These are phyloP conservation scores for Delitschia confertaspora DNA, from an alignment of 495 filamentous ascomycete genomes.

Conservation along the genomic window DNA sequence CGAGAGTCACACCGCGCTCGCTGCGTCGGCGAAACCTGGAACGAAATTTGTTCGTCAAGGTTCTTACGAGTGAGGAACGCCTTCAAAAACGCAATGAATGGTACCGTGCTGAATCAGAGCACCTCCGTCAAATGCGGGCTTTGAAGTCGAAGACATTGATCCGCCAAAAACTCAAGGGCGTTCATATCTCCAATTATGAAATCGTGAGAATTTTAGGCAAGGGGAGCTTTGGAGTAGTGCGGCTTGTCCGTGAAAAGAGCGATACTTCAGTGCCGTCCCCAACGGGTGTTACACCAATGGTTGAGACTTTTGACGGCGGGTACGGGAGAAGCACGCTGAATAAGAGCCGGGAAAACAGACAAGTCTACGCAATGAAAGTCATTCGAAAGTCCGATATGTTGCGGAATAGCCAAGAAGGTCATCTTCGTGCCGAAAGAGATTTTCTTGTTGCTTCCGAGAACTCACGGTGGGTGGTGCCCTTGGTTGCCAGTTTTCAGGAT, in stretches of 20 bases:
- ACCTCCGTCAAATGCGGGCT: slow-evolving; percentile 64
- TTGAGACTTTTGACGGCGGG: slow-evolving; percentile 6
- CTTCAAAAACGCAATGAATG: slow-evolving; percentile 49
- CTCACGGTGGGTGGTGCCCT: slow-evolving; percentile 77
- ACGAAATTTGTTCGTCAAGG: slow-evolving; percentile 44
- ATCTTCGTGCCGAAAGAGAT: slow-evolving; percentile 83
- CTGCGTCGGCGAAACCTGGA: slow-evolving; percentile 63
- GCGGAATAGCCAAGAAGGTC: slow-evolving; percentile 80
- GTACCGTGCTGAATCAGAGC: slow-evolving; percentile 56
- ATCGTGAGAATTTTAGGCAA: slow-evolving; percentile 79
- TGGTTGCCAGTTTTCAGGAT: slow-evolving; percentile 87
- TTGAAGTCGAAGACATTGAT: slow-evolving; percentile 53
- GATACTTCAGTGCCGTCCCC: slow-evolving; percentile 10
- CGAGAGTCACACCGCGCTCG: slow-evolving; percentile 48
- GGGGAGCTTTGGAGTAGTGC: slow-evolving; percentile 88
- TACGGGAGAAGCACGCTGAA: not conserved
- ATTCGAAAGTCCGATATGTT: slow-evolving; percentile 91
- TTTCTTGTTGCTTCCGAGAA: slow-evolving; percentile 78
- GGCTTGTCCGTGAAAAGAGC: slow-evolving; percentile 62
- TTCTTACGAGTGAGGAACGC: slow-evolving; percentile 49
- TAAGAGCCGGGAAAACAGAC: slow-evolving; percentile 30
- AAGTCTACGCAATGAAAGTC: slow-evolving; percentile 91
- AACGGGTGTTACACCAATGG: slow-evolving; percentile 4
- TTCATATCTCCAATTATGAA: slow-evolving; percentile 61
- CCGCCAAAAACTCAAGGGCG: slow-evolving; percentile 33